Base-by-base conservation (phyloP, 2,329 filamentous ascomycete genomes). In the Zasmidium cellare region DNA sequence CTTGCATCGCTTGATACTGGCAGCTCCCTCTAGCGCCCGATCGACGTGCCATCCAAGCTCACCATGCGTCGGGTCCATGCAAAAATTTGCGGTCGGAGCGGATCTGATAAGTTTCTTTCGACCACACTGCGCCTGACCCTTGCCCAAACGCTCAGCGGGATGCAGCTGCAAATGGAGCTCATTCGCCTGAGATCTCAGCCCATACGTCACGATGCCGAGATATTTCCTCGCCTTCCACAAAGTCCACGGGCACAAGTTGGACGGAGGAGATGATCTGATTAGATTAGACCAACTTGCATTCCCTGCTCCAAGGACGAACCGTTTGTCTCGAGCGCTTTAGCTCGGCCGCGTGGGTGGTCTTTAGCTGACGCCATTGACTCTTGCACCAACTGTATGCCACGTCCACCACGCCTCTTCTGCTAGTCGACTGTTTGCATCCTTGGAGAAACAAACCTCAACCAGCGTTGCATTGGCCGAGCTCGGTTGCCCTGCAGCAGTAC, bases 201-300 rank as follows among this genome's bases (percentile, higher is more conserved):
- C 18, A 22, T 46, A 25, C 25, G 51, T 24, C 49, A 41, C 35
- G 35, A 6, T 41, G 28, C 31, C 31, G 22, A 45, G 2, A 28
- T 9, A 24, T 41, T 16, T 45, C 51, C 19, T 46, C 16, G 35
- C 14, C 35, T 41, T 41, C 35, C 35, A 41, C 35, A 41, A 41
- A 9, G 35, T 41, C 35, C 35, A 41, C 5, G 83, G 87, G 66
- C 73, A 88, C 63, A 16, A 11, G 19, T 28, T 28, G 9, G n/a
- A 41, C 14, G 49, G 19, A 52, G 19, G 16, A 41, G 49, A 52
- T 52, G 51, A 53, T 53, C 51, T 53, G 51, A 53, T 53, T 53
- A 46, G 51, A 53, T 53, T 23, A 45, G 22, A 22, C 24, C 11
- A 14, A n/a, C 24, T 50, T 12, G 14, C 24, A 31, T 28, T 50